These are phyloP conservation scores for Flaveria bidentis DNA, from an alignment of 129 eudicot species.

Conservation along the genomic window DNA sequence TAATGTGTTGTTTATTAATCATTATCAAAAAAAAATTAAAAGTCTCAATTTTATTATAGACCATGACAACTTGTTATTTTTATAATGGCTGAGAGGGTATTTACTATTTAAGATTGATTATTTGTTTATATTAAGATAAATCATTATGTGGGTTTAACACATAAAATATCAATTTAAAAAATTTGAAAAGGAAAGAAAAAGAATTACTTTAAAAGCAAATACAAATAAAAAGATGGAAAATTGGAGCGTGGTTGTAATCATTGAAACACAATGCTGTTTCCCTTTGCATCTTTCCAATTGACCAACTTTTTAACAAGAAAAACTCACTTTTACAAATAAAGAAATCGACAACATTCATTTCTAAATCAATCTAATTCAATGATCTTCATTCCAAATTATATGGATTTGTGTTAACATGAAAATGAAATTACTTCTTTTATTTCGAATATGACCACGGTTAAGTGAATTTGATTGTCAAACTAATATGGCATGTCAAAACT, in stretches of 20 bases:
- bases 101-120: not conserved
- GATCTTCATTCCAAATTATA: not conserved
- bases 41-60: too few relatives aligned
- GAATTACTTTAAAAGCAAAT: not conserved
- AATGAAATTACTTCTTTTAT: not conserved
- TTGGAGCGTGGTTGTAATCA: conserved; percentile 17
- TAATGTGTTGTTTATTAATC: not conserved
- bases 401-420: not conserved
- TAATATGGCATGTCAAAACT: too few relatives aligned
- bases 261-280: conserved; percentile 1
- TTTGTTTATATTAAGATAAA: not conserved
- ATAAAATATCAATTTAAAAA: not conserved
- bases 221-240: not conserved
- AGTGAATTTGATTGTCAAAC: too few relatives aligned
- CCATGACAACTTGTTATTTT: not conserved
- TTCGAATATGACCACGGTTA: too few relatives aligned
- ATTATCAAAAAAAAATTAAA: not conserved
- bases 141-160: not conserved
- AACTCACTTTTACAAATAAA: conserved; percentile 1
- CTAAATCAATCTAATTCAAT: not conserved
- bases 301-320: conserved; percentile 16
- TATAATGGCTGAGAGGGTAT: not conserved
- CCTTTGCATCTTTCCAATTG: conserved; percentile 6
- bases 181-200: not conserved
- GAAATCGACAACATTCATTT: not conserved